Base-by-base conservation (phyloP, 1,284 basidiomycete species). In the Apiotrichum domesticum region DNA sequence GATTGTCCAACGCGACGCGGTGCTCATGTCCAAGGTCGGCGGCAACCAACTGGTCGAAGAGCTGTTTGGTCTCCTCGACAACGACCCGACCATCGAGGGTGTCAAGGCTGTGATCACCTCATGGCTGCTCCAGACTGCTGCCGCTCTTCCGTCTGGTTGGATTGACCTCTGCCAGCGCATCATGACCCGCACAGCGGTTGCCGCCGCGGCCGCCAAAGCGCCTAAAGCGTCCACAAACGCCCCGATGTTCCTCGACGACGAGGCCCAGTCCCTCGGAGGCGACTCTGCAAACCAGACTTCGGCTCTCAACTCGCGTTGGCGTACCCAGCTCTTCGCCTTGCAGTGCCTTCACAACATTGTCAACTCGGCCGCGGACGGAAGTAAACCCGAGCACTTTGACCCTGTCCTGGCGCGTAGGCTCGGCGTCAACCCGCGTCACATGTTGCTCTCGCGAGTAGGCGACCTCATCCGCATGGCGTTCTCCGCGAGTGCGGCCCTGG, bases 391-490 rank as follows among this genome's bases (percentile, higher is more conserved):
- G 70, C 91, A 96, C 68, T 79, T 95, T 41, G 87, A 94, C 70
- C 82, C 86, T 41, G 80, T 80, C 13, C 82, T 85, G 63, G 90
- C 85, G 15, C 79, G 63, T 42, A 58, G 62, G 59, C 52, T 63
- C 50, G 68, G 68, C 14, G 55, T 66, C 13, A 76, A 73, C 50
- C 35, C 59, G 8, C 63, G 68, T 10, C 63, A 68, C 43, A 66
- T 77, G 65, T 63, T 78, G 35, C 73, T 68, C 46, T 72, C 71
- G 37, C 67, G 64, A 63, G 71, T 76, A 45, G 66, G 71, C 0
- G 96, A 99, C 75, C 79, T 99, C 52, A 96, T 99, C 76, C 90
- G 85, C 76, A 96, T 98, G 86, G 95, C 96, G 0, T 98, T 98
- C 74, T 95, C 90, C 6, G 95, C 96, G 0, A 94, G 91, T 35